Base-by-base conservation (phyloP, 331 rosid species). In the Quercus tomentella region DNA sequence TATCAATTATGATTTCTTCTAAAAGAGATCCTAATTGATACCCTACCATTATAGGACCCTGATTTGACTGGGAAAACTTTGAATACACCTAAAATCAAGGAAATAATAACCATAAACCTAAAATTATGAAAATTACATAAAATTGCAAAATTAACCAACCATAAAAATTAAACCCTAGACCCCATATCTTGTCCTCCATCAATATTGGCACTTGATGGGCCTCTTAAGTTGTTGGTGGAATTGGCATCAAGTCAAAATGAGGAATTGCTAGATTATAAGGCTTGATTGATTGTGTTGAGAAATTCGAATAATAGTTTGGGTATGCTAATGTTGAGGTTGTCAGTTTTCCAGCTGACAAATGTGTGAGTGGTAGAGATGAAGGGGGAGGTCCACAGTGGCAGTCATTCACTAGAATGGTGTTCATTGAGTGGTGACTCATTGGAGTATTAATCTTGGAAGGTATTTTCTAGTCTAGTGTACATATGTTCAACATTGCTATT, bases 201-300 rank as follows among this genome's bases (percentile, higher is more conserved):
- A 16, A 97, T 94, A 65, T 81, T 94, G 77, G 94, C 98, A 1
- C 97, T 97, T 11, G 95, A 95, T 4, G 98, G 97, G 2, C 97
- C 97, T 7, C 89, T 94, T 60, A 94, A 94, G 85, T 81, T 92
- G 28, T 73, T 94, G 76, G 97, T 94, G 9, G 98, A 94, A 54
- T 79, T 94, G 83, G 97, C 97, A 16, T 92, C 97, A 0, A 87
- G 79, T 79, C 84, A 97, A 30, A 88, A 92, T 26, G 97, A 94
- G 82, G 97, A 94, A 83, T 94, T 94, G 23, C 98, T 93, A 2
- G 97, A 97, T 0, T 94, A 92, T 9, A 97, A 94, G 86, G 98
- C 98, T 75, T 94, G 97, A 4, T 97, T 97, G 0, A 85, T 97
- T 0, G 86, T 89, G 6, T 63, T 88, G 1, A 76, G 77, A 28